Conservation (phyloP, 768 basidiomycete genomes). For the Fibroporia radiculosa region DNA sequence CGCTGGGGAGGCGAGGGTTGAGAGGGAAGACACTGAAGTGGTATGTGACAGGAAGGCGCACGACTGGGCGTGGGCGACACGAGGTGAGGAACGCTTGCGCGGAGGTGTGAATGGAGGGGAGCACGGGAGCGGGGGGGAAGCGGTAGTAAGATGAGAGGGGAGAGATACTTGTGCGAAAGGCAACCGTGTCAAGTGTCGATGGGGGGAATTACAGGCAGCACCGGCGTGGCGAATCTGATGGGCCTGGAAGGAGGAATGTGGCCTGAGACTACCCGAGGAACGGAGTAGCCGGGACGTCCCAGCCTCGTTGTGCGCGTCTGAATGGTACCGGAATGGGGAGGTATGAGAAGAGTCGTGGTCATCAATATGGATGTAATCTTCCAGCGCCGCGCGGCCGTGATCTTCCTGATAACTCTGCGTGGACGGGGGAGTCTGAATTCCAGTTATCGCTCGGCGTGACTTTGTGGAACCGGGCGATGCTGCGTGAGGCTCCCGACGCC, state of each 20-base stretch:
- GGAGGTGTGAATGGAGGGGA: constrained; percentile 14
- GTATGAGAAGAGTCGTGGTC: not conserved
- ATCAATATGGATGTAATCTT: constrained; percentile 1
- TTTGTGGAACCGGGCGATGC: constrained; percentile 10
- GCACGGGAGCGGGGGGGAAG: constrained; percentile 15
- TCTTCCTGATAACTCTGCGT: not conserved
- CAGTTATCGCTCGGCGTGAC: not conserved
- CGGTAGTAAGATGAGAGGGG: constrained; percentile 12
- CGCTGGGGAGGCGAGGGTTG: constrained; percentile 7
- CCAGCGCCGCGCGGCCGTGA: not conserved
- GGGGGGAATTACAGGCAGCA: constrained; percentile 8
- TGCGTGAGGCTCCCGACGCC: constrained; percentile 5
- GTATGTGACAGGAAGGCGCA: constrained; percentile 12
- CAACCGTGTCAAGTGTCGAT: constrained; percentile 12
- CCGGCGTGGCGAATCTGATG: constrained; percentile 20
- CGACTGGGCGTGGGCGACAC: not conserved
- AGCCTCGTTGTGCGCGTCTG: constrained; percentile 13
- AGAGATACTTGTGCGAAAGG: constrained; percentile 14
- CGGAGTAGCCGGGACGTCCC: constrained; percentile 7
- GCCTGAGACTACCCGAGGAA: constrained; percentile 8
- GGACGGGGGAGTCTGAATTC: not conserved
- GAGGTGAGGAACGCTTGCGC: constrained; percentile 8
- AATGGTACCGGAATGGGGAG: constrained; percentile 12
- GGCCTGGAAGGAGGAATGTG: constrained; percentile 14
- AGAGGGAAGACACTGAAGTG: constrained; percentile 11